Conservation (phyloP, 345 rosid species). For the Brassica incana region DNA sequence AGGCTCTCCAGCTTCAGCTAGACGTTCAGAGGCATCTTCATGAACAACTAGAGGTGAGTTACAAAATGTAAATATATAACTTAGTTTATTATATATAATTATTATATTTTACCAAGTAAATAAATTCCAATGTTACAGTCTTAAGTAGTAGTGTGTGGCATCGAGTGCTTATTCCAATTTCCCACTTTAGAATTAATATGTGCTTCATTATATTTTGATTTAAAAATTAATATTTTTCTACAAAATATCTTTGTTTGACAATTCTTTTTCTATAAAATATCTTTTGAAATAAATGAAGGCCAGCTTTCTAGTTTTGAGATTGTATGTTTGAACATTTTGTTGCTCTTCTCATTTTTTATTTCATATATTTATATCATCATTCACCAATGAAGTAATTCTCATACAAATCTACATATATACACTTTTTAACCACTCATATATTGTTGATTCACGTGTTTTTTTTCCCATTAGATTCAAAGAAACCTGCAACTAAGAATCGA, state of each 20-base stretch:
- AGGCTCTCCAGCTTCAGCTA: conserved; percentile 76
- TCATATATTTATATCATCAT: not conserved
- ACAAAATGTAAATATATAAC: not conserved
- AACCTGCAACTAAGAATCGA: conserved; percentile 76
- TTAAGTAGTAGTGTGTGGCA: not conserved
- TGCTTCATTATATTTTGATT: no score
- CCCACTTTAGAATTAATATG: not conserved
- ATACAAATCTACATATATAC: not conserved
- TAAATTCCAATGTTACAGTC: not conserved
- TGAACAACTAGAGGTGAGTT: conserved; percentile 83
- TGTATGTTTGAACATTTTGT: not conserved
- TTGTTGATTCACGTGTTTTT: conserved; percentile 7
- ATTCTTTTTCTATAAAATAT: no score
- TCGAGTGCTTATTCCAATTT: conserved; percentile 2
- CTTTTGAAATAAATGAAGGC: not conserved
- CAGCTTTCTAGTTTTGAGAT: not conserved
- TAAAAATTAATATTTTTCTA: no score
- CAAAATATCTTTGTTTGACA: no score
- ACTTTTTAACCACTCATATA: not conserved
- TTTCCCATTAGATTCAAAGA: conserved; percentile 62
- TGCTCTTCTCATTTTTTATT: not conserved
- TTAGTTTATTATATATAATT: not conserved
- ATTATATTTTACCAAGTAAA: not conserved
- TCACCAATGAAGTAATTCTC: not conserved
- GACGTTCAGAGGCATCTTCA: conserved; percentile 92